Percentiles rank a stretch among this genome's conserved stretches.
phyloP scores from a whole-genome alignment of 108 stramenopile genomes.

The Nitzschia palea region DNA sequence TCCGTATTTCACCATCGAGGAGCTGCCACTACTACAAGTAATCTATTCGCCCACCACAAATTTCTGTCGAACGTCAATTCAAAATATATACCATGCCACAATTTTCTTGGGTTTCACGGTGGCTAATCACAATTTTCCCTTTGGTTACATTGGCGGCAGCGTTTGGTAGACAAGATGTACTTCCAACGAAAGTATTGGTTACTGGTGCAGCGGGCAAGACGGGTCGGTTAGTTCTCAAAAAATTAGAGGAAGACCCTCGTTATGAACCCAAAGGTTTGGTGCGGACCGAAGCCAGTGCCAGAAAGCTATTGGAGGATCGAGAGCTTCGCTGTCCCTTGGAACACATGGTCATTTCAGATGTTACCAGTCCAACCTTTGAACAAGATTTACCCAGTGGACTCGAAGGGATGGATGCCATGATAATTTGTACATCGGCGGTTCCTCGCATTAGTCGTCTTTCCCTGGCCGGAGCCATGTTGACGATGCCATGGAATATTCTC shows the following conservation, averaged over 20 bases:
- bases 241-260: constrained; percentile 46
- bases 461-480: constrained; percentile 46
- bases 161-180: background rate
- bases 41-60: no score
- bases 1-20: no score
- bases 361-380: constrained; percentile 40
- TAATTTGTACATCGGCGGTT: constrained; percentile 74
- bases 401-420: constrained; percentile 53
- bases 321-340: constrained; percentile 46
- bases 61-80: no score
- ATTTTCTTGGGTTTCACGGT: no score
- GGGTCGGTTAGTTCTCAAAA: constrained; percentile 56
- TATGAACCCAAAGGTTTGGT: constrained; percentile 64
- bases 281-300: constrained; percentile 51
- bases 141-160: background rate
- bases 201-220: constrained; percentile 64
- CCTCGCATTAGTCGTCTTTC: constrained; percentile 54
- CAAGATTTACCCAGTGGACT: constrained; percentile 41
- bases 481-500: constrained; percentile 52
- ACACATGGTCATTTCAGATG: constrained; percentile 62
- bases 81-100: no score
- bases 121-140: no score
- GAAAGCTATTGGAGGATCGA: constrained; percentile 39
- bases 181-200: constrained; percentile 37
- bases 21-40: no score